Base-by-base conservation (phyloP, 1,139 yeast genomes). In the Nakaseomyces delphensis region DNA sequence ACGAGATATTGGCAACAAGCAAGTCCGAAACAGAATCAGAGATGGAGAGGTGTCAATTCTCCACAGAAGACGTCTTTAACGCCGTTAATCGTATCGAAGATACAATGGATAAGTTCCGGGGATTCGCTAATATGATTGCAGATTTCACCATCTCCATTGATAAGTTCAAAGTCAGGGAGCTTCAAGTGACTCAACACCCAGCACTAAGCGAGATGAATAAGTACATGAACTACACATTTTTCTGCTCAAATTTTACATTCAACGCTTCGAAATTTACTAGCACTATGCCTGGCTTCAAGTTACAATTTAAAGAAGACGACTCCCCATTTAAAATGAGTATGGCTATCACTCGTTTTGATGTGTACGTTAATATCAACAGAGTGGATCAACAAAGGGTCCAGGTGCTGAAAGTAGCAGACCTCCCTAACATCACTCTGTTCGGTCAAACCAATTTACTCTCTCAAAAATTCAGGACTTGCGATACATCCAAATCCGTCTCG, bases 241-340 rank as follows among this genome's bases (percentile, higher is more conserved):
- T 44, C 20, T 48, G 50, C 7, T 49, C 60, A 5, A 56, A 53
- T 40, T 51, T 64, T 16, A 57, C 61, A 2, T 45, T 59, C 2
- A 55, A 57, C 24, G 33, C 54, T 9, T 50, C 54, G 15, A 54
- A 64, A 43, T 60, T 59, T 42, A 50, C 48, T 30, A 51, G 54
- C n/a, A 57, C 60, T 4, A 62, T 66, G 40, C 70, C 86, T 1
- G 89, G 87, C 0, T 81, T 69, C 55, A 80, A 79, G 44, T 66
- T 79, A 3, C 55, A 71, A 14, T 81, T 76, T 53, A 66, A 68
- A 29, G 67, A 72, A 9, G 56, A 60, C 2, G 86, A 80, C 48
- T 59, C 59, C 13, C 87, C 87, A 1, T 59, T 76, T 37, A 77
- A 76, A 46, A 50, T 70, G 31, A 67, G 77, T 13, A 46, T 67